Base-by-base conservation (phyloP, 2,329 filamentous ascomycete species). In the Pseudogymnoascus sp. region DNA sequence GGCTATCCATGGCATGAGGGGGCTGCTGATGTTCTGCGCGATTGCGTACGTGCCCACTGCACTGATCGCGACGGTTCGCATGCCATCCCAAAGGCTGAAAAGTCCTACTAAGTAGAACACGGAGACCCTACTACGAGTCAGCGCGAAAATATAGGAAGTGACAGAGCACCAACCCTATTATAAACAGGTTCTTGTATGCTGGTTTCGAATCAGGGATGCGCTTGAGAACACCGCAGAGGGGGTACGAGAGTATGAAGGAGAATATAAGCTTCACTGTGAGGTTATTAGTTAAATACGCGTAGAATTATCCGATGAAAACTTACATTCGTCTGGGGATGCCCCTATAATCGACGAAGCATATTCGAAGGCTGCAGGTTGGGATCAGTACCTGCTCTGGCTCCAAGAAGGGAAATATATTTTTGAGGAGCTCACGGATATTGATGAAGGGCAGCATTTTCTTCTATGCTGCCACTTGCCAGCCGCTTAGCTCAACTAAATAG, bases 1-100 rank as follows among this genome's bases (percentile, higher is more conserved):
- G 65, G 87, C 92, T 60, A 97, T 82, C 95, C 95, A 99, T 78
- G 95, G 95, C 95, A 99, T 99, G 73, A 93, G 90, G 0, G 91
- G 91, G 18, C 91, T 93, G 68, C 91, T 84, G 50, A 97, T 79
- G 73, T 87, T 93, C 68, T 89, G 86, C 61, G 93, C 89, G 69
- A 99, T 95, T 67, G 83, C 80, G 73, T 97, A 99, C 60, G 90
- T 85, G 60, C 86, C 93, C 16, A 82, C 84, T 0, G 93, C 86
- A 73, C 90, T 92, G 73, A 96, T 87, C 64, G 89, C 74, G 40
- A 99, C 78, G 2, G 93, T 96, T 40, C 84, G 83, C 12, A 96
- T 77, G 63, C 95, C 96, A 75, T 78, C 81, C 93, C 93, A 97
- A 59, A 99, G 83, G 72, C 96, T 90, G 76, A 96, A 99, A 3